Evolutionary conservation across 2,329 filamentous ascomycete genomes (phyloP).

Genomic region (Fonsecaea pedrosoi): DNA sequence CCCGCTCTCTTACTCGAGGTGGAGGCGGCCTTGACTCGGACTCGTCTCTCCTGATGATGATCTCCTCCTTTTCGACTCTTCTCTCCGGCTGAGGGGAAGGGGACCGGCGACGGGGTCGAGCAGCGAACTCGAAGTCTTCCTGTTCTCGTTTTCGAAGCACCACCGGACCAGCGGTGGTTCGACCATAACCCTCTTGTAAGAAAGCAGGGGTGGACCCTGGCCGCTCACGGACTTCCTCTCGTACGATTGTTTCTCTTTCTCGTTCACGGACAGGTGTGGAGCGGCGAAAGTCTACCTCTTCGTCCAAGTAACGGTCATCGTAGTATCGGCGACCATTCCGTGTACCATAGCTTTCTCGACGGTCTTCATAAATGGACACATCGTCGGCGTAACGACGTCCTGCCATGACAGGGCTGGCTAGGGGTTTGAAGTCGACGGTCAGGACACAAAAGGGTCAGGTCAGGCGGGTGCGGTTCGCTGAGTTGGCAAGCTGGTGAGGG

Average conservation of each 20-base stretch:
- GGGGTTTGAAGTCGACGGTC: constrained; percentile 3
- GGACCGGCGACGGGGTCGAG: constrained; percentile 39
- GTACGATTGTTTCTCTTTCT: constrained; percentile 45
- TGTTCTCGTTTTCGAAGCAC: constrained; percentile 43
- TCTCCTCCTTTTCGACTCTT: constrained; percentile 45
- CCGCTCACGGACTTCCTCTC: constrained; percentile 36
- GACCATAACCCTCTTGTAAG: constrained; percentile 45
- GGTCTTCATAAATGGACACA: constrained; percentile 54
- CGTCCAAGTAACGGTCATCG: constrained; percentile 59
- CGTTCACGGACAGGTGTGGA: constrained; percentile 53
- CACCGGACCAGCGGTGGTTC: constrained; percentile 44
- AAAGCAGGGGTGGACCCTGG: constrained; percentile 44
- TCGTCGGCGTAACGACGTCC: constrained; percentile 51
- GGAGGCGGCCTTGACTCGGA: constrained; percentile 27
- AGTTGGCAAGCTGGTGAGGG: constrained; percentile 10
- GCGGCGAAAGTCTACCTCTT: constrained; percentile 55
- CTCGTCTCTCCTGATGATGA: constrained; percentile 38
- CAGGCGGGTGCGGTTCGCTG: constrained; percentile 2
- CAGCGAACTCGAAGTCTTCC: constrained; percentile 42
- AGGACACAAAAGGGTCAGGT: not conserved
- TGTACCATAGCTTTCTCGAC: constrained; percentile 53
- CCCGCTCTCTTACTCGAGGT: constrained; percentile 37
- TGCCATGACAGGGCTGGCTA: constrained; percentile 46
- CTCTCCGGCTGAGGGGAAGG: constrained; percentile 39
- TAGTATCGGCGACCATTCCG: constrained; percentile 48